These are phyloP conservation scores for Chimonanthus salicifolius DNA, from an alignment of 164 flowering plant genomes.

Conservation along the genomic window DNA sequence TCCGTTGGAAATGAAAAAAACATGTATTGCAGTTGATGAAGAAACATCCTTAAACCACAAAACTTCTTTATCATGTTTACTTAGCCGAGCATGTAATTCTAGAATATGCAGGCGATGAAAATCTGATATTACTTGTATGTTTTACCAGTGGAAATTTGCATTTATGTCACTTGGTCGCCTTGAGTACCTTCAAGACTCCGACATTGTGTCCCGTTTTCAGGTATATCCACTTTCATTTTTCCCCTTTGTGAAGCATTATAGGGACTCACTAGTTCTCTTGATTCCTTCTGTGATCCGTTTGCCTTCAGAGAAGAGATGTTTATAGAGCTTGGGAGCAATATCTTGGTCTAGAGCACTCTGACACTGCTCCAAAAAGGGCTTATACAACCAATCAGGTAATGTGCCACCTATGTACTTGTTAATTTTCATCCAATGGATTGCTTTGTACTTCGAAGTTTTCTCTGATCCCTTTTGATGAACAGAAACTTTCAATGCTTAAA, in stretches of 20 bases:
- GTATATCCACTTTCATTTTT: conserved; percentile 20
- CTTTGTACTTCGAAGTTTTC: too few species aligned
- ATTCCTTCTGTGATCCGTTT: background rate
- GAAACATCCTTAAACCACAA: background rate
- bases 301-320: conserved; percentile 75
- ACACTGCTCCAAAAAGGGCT: conserved; percentile 81
- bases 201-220: conserved; percentile 84
- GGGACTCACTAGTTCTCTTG: background rate
- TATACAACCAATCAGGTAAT: conserved; percentile 78
- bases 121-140: background rate
- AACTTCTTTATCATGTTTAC: background rate
- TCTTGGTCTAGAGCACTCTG: conserved; percentile 91
- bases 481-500: background rate
- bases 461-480: background rate
- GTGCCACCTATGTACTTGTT: background rate
- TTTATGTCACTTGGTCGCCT: conserved; percentile 80
- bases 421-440: background rate
- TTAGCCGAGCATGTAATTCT: background rate
- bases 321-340: conserved; percentile 99
- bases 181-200: conserved; percentile 80
- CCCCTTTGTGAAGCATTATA: background rate
- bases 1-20: background rate
- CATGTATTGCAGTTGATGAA: background rate
- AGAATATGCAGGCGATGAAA: background rate
- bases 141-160: conserved; percentile 86